phyloP scores from a whole-genome alignment of 176 grass and related monocot species.

The Avena atlantica region DNA sequence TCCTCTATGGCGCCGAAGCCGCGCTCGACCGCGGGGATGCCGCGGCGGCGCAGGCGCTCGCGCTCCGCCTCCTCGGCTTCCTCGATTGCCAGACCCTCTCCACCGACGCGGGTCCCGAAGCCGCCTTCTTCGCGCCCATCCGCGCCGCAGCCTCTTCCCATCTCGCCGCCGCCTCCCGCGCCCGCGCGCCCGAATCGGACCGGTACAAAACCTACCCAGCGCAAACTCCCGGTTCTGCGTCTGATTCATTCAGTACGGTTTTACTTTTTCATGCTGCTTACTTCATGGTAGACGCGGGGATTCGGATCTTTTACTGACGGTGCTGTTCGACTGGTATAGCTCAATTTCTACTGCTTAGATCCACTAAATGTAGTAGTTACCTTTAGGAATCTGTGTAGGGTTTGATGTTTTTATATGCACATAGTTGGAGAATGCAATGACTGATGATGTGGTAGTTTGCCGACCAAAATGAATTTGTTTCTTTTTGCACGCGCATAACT shows the following conservation, averaged over 20 bases:
- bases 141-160: slow-evolving; percentile 54
- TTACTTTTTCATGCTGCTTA: neutral
- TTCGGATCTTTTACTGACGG: neutral
- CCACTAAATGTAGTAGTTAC: neutral
- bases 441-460: neutral
- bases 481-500: neutral
- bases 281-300: neutral
- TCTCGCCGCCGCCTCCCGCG: slow-evolving; percentile 59
- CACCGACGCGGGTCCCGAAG: slow-evolving; percentile 20
- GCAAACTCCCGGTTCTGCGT: neutral
- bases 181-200: slow-evolving; percentile 63
- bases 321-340: neutral
- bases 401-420: neutral
- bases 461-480: neutral
- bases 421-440: neutral
- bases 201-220: slow-evolving; percentile 51
- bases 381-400: neutral
- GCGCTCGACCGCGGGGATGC: slow-evolving; percentile 70
- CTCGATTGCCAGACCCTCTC: slow-evolving; percentile 57
- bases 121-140: slow-evolving; percentile 63
- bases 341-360: slow-evolving; percentile 16
- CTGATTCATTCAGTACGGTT: neutral
- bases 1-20: slow-evolving; percentile 76
- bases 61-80: slow-evolving; percentile 91
- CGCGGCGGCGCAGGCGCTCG: slow-evolving; percentile 59